These are phyloP conservation scores for Chrysanthemum seticuspe DNA, from an alignment of 129 eudicot species.

Conservation along the genomic window DNA sequence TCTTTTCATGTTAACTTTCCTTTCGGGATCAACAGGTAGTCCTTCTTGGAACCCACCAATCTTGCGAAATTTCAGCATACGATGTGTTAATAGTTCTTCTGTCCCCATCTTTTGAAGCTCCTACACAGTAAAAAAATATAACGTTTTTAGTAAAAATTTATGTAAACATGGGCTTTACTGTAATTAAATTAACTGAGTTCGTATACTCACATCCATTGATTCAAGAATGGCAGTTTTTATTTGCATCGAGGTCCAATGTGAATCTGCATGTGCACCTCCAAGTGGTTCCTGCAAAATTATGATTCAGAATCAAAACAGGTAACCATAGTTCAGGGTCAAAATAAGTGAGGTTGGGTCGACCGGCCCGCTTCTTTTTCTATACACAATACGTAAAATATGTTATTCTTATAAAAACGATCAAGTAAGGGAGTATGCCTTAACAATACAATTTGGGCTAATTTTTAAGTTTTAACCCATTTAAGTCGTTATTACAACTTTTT, in stretches of 20 bases:
- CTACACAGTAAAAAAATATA: constrained; percentile 25
- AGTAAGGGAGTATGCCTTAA: neutral
- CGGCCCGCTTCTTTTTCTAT: too few species aligned
- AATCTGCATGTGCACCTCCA: too few species aligned
- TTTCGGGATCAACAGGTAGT: constrained; percentile 58
- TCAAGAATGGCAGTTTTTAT: too few species aligned
- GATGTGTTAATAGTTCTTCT: constrained; percentile 52
- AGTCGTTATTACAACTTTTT: neutral
- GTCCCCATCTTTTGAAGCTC: constrained; percentile 69
- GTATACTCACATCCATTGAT: too few species aligned
- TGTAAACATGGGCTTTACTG: too few species aligned
- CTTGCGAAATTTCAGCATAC: constrained; percentile 67
- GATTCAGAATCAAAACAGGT: too few species aligned
- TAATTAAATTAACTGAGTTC: too few species aligned
- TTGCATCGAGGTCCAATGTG: too few species aligned
- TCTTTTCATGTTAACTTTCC: constrained; percentile 60
- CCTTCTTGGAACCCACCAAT: constrained; percentile 75
- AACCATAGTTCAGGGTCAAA: too few species aligned
- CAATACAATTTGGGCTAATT: neutral
- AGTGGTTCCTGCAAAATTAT: too few species aligned
- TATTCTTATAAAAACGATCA: too few species aligned
- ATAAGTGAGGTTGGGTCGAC: neutral
- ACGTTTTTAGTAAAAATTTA: neutral
- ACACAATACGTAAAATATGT: too few species aligned
- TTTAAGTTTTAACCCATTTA: neutral